Evolutionary conservation across 352 stramenopile species (phyloP).

Genomic region (Phytophthora rubi): DNA sequence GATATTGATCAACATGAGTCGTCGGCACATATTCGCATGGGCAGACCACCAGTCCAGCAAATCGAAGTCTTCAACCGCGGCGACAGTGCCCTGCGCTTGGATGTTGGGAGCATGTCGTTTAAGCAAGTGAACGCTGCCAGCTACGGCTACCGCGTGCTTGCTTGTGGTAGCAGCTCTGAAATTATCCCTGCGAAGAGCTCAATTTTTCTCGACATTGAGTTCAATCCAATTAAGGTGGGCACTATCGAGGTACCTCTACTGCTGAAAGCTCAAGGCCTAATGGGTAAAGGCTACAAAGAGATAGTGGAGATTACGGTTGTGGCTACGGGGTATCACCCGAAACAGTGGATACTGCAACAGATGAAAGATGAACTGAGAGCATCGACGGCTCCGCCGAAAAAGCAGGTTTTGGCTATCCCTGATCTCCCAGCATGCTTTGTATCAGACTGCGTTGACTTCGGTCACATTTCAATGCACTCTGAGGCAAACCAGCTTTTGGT

Average conservation of each 20-base stretch:
- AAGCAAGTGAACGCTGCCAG: slow-evolving; percentile 58
- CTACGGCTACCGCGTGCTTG: slow-evolving; percentile 63
- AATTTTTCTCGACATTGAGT: slow-evolving; percentile 75
- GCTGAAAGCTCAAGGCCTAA: slow-evolving; percentile 73
- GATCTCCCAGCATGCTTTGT: slow-evolving; percentile 56
- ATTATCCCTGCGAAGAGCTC: slow-evolving; percentile 70
- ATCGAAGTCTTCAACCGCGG: slow-evolving; percentile 82
- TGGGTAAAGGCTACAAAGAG: slow-evolving; percentile 74
- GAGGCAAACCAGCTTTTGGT: slow-evolving; percentile 55
- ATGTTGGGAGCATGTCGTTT: slow-evolving; percentile 66
- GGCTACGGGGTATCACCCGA: slow-evolving; percentile 64
- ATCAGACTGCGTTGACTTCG: slow-evolving; percentile 63
- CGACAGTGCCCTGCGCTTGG: slow-evolving; percentile 69
- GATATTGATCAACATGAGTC: slow-evolving; percentile 7
- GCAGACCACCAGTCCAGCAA: slow-evolving; percentile 65
- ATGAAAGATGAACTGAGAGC: slow-evolving; percentile 39
- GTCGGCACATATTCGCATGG: slow-evolving; percentile 7
- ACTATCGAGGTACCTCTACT: slow-evolving; percentile 59
- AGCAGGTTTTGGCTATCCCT: slow-evolving; percentile 43
- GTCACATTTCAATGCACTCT: slow-evolving; percentile 63
- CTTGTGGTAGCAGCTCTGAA: slow-evolving; percentile 54
- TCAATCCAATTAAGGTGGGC: slow-evolving; percentile 72
- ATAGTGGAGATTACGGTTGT: slow-evolving; percentile 66
- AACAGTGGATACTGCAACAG: slow-evolving; percentile 41
- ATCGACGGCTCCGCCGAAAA: slow-evolving; percentile 26